Percentiles rank a stretch among this genome's conserved stretches.
phyloP scores from a whole-genome alignment of 2,329 filamentous ascomycete genomes.

The Aureobasidium sp. region DNA sequence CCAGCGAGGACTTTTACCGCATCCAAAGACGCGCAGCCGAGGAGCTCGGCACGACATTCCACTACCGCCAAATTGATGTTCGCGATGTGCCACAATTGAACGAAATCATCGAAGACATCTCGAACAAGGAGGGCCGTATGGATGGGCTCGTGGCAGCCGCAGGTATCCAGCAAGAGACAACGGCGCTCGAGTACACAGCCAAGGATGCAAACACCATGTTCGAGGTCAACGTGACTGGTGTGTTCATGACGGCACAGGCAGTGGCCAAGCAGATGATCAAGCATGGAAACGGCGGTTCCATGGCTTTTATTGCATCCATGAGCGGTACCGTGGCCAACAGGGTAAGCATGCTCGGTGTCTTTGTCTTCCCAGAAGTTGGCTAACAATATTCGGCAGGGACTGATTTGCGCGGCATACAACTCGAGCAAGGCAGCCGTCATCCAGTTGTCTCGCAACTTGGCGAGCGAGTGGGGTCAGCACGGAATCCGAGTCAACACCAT shows the following conservation, averaged over 20 bases:
- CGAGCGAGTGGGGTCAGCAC: conserved; percentile 62
- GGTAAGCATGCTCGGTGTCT: conserved; percentile 38
- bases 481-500: conserved; percentile 75
- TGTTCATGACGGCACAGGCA: conserved; percentile 57
- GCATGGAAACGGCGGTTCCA: conserved; percentile 51
- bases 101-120: conserved; percentile 59
- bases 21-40: conserved; percentile 56
- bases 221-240: conserved; percentile 53
- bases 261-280: conserved; percentile 56
- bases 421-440: conserved; percentile 67
- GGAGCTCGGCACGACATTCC: conserved; percentile 56
- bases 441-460: conserved; percentile 62
- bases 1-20: conserved; percentile 54
- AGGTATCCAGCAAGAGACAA: conserved; percentile 73
- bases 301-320: conserved; percentile 57
- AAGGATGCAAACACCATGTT: conserved; percentile 57
- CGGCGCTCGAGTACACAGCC: conserved; percentile 68
- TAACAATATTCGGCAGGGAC: conserved; percentile 39
- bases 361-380: neutral
- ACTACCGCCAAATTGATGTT: conserved; percentile 75
- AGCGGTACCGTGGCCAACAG: conserved; percentile 53
- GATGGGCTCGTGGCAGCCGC: conserved; percentile 72
- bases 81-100: conserved; percentile 62
- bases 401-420: conserved; percentile 64
- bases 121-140: conserved; percentile 59